Evolutionary conservation across 1,139 yeast species (phyloP), one percentile per base, ranked within the genome.

Genomic region (Pichia sp.): DNA sequence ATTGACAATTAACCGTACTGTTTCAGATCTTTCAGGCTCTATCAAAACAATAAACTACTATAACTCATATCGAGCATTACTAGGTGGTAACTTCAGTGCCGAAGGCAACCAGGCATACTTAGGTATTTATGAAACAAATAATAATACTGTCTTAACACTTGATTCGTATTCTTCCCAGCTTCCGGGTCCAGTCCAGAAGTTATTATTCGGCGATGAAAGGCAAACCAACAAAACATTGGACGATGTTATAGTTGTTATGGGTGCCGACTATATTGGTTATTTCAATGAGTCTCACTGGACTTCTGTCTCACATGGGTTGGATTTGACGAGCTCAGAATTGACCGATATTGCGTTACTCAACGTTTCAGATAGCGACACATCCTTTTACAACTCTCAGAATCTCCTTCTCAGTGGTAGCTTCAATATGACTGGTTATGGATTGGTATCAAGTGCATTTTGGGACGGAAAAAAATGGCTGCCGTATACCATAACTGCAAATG

Each of bases 381-480:
- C 41, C 12, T 76, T 81, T 52, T 74, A 75, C 42, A 63, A 69
- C 8, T 66, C 75, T 45, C 73, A 78, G 56, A 70, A 80, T 0
- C 66, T 90, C 41, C 64, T 85, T 18, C 77, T 87, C 2, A 72
- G 87, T 3, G 98, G 98, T 18, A 66, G 70, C 41, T 73, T 88
- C 49, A 66, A 70, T 7, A 66, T 87, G 46, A 60, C 70, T 1
- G 66, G 66, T 2, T 81, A 76, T 63, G 96, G 95, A 1, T 65
- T 70, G 42, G 81, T 81, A 1, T 82, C 86, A 50, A 78, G 85
- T 28, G 93, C 95, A 0, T 68, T 83, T 42, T 90, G 70, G 69
- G 83, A 88, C 64, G 93, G 95, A 3, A 62, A 74, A 0, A 57
- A 65, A 3, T 91, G 97, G 96, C 66, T 71, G 34, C 97, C 98